Base-by-base conservation (phyloP, 2,329 filamentous ascomycete species). In the Malbranchea cinnamomea region DNA sequence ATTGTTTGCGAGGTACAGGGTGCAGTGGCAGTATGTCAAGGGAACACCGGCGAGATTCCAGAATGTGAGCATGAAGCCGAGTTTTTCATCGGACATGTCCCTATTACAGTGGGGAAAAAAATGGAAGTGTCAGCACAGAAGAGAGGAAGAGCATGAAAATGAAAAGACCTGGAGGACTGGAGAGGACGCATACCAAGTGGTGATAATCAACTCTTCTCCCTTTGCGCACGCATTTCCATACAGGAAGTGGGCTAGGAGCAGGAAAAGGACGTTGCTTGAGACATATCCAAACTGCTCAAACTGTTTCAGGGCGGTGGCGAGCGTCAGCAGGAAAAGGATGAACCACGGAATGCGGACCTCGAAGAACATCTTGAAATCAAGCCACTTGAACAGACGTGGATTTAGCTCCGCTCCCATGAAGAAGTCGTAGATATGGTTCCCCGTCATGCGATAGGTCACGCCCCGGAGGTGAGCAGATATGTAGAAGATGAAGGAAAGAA, bases 61-160 rank as follows among this genome's bases (percentile, higher is more conserved):
- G 71, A 92, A 93, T 55, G 87, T 91, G 41, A 93, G 70, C 82
- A 93, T 91, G 64, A 92, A 92, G 31, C 84, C 84, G 71, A 81
- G 84, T 60, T 92, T 92, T 65, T 93, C 84, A 47, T 82, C 85
- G 63, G 89, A 92, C 78, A 93, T 92, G 48, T 93, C 84, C 77
- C 67, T 71, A 11, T 10, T 4, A 9, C 5, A n/a, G n/a, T n/a
- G n/a, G n/a, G n/a, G n/a, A n/a, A 11, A 5, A 17, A 18, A 14
- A n/a, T 21, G 10, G 17, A 19, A 29, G 9, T 29, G 22, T 18
- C 5, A 4, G 27, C 11, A 3, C 26, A 13, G 8, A 11, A 14
- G 20, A 4, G 6, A 24, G 23, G 23, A 23, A 16, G 3, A 23
- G 4, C n/a, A 25, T 16, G 14, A 19, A 12, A 10, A 10, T 3